Evolutionary conservation across 352 stramenopile species (phyloP).

Genomic region (Phytophthora quininea): DNA sequence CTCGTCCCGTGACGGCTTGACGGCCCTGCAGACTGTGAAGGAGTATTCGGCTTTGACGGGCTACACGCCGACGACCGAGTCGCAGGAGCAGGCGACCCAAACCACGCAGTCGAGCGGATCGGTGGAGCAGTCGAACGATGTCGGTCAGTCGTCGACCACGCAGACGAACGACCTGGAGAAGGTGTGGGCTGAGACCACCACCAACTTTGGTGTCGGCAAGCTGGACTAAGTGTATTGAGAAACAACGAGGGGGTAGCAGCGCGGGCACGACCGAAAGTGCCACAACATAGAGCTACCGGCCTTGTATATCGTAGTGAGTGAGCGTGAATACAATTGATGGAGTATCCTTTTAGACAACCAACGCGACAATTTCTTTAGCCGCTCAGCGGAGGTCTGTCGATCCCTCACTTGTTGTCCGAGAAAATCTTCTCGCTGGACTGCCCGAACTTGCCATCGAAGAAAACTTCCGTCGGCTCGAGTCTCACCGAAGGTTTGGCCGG

Average conservation of each 20-base stretch:
- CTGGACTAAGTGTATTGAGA: conserved; percentile 19
- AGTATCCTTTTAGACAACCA: neutral
- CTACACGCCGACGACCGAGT: conserved; percentile 10
- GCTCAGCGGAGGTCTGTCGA: no score
- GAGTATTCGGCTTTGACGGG: conserved; percentile 5
- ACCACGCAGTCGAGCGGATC: conserved; percentile 9
- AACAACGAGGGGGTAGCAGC: conserved; percentile 1
- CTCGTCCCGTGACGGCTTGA: conserved; percentile 18
- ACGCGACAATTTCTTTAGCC: no score
- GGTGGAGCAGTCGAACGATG: neutral
- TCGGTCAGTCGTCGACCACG: neutral
- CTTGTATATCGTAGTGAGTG: conserved; percentile 17
- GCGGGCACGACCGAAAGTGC: neutral
- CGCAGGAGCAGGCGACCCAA: neutral
- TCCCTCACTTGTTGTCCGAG: conserved; percentile 19
- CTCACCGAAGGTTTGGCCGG: conserved; percentile 43
- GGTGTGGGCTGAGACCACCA: conserved; percentile 3
- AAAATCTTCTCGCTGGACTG: conserved; percentile 67
- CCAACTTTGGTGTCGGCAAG: conserved; percentile 34
- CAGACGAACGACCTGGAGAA: conserved; percentile 20
- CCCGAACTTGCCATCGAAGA: conserved; percentile 89
- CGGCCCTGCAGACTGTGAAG: conserved; percentile 25
- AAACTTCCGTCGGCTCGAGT: conserved; percentile 68
- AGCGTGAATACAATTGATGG: conserved; percentile 14
- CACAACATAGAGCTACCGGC: conserved; percentile 2